phyloP scores from a whole-genome alignment of 1,284 basidiomycete genomes.

The Rhodotorula sp. region DNA sequence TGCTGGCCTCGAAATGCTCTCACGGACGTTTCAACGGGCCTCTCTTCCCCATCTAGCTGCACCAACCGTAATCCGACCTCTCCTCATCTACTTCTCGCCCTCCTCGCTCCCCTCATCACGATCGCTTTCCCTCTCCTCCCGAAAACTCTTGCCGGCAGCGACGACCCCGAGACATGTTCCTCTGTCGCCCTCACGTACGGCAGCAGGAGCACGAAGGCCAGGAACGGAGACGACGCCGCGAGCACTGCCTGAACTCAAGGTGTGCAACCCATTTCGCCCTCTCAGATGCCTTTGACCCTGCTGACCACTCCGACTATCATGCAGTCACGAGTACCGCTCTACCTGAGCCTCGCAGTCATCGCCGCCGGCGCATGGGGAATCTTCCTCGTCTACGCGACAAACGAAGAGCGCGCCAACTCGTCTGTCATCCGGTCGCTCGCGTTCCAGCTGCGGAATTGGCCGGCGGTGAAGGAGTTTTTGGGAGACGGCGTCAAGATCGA shows the following conservation, averaged over 20 bases:
- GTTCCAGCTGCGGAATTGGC: conserved; percentile 36
- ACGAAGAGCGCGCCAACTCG: conserved; percentile 40
- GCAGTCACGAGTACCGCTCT: conserved; percentile 36
- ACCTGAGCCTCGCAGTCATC: conserved; percentile 28
- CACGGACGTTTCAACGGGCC: background rate
- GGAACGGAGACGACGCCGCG: background rate
- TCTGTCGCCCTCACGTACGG: background rate
- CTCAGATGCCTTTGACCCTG: background rate
- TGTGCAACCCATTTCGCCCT: background rate
- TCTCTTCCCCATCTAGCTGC: background rate
- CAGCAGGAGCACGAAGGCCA: background rate
- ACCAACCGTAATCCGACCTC: background rate
- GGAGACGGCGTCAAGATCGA: conserved; percentile 35
- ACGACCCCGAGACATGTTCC: background rate
- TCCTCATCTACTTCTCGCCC: background rate
- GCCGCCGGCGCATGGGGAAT: conserved; percentile 28
- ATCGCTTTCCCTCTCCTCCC: background rate
- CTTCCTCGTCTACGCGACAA: conserved; percentile 41
- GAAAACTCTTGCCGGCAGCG: background rate
- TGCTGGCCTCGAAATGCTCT: background rate
- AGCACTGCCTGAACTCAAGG: conserved; percentile 16
- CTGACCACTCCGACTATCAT: background rate
- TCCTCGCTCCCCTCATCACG: background rate
- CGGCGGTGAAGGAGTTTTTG: conserved; percentile 34
- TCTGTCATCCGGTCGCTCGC: conserved; percentile 33